Evolutionary conservation across 192 early-diverging fungal genomes (phyloP), one percentile per base, ranked within the genome.

Genomic region (Backusella tarrabulga): DNA sequence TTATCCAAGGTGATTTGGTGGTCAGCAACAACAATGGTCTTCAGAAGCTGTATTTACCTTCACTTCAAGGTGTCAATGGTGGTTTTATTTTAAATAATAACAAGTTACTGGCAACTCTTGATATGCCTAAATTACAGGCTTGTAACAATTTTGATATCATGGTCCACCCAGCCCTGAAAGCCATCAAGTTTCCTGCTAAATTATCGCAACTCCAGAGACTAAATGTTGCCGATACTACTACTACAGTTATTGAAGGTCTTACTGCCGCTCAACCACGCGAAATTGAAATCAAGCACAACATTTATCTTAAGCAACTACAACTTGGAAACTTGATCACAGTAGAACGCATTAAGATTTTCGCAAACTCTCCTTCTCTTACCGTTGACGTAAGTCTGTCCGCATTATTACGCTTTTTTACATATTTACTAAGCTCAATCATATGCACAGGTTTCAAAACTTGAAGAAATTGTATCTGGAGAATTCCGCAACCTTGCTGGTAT

Each of bases 401-500:
- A 21, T 34, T 73, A 21, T 4, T 54, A 26, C 29, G 14, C n/a
- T 63, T 32, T 17, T 44, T 63, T 19, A 12, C 19, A 40, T 56
- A 9, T 56, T 23, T 56, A 56, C n/a, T 26, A 60, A 42, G 52
- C 15, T 72, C 38, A 29, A 23, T 34, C 34, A 50, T 19, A 5
- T 6, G 19, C 60, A 34, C 44, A 74, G 73, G n/a, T 74, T 8
- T 34, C 52, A 26, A 60, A 32, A 38, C 29, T 74, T 60, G 60
- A 35, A 4, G 72, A 80, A 6, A 77, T 90, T 67, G 85, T 87
- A 35, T 87, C 89, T 78, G 86, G 81, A n/a, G 88, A 90, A 42
- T 90, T 92, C 76, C 86, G 87, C 38, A 88, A 93, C 44, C 70
- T 89, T 1, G 73, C 79, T 23, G 36, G 84, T 41, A 75, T 91